phyloP scores from a whole-genome alignment of 2,329 filamentous ascomycete genomes.

The Onygenales sp. region DNA sequence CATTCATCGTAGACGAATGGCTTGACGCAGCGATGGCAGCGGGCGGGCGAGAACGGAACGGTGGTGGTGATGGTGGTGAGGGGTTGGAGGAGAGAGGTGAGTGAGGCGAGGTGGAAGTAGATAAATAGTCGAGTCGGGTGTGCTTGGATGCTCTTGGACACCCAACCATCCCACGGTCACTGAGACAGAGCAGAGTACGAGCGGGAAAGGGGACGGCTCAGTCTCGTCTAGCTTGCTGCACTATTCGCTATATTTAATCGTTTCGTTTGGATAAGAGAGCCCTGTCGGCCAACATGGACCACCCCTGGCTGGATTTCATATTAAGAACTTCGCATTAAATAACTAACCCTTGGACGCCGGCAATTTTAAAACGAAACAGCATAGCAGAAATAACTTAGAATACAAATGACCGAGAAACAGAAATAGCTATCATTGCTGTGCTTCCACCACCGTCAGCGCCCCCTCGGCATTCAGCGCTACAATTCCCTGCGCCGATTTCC shows the following conservation, averaged over 20 bases:
- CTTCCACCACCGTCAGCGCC: slow-evolving; percentile 59
- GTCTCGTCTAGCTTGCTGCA: too few relatives aligned
- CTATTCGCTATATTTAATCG: background rate
- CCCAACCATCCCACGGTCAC: too few relatives aligned
- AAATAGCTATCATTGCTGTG: slow-evolving; percentile 37
- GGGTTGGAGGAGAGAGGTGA: background rate
- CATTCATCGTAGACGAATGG: slow-evolving; percentile 21
- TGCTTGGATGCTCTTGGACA: too few relatives aligned
- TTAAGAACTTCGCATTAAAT: background rate
- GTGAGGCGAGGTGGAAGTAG: background rate
- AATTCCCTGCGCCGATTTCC: slow-evolving; percentile 61
- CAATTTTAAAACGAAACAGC: slow-evolving; percentile 5
- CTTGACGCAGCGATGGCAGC: background rate
- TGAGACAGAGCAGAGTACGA: too few relatives aligned
- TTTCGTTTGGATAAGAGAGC: background rate
- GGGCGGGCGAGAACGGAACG: background rate
- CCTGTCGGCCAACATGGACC: background rate
- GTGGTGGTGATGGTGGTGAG: background rate
- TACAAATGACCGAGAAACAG: slow-evolving; percentile 11
- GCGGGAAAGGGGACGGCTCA: too few relatives aligned
- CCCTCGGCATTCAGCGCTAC: slow-evolving; percentile 68
- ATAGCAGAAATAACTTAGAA: slow-evolving; percentile 14
- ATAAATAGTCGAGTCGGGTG: background rate
- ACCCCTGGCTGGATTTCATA: background rate
- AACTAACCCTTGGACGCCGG: background rate